phyloP scores from a whole-genome alignment of 768 basidiomycete species.

The Pisolithus tinctorius region DNA sequence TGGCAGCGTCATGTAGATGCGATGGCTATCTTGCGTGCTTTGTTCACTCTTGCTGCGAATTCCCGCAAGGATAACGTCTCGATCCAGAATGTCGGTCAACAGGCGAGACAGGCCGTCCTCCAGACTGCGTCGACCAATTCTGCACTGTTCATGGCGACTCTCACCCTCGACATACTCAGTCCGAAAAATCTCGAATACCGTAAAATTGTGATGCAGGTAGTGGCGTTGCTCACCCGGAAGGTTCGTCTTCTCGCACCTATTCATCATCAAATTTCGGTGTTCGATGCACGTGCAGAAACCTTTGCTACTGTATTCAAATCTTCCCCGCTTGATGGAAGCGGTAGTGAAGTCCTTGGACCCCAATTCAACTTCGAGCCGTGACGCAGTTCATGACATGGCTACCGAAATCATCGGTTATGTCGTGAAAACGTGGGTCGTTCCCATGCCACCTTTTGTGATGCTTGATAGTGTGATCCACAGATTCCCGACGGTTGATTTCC shows the following conservation, averaged over 20 bases:
- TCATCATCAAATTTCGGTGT: background rate
- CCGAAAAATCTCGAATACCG: slow-evolving; percentile 70
- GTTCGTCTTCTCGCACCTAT: slow-evolving; percentile 29
- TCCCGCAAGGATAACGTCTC: slow-evolving; percentile 63
- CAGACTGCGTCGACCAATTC: slow-evolving; percentile 81
- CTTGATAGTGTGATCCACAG: slow-evolving; percentile 30
- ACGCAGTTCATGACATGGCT: slow-evolving; percentile 83
- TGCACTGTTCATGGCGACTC: slow-evolving; percentile 87
- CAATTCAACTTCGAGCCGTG: slow-evolving; percentile 65
- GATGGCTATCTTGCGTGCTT: slow-evolving; percentile 76
- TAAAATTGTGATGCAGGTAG: slow-evolving; percentile 85
- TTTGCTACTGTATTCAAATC: slow-evolving; percentile 71
- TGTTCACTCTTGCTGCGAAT: slow-evolving; percentile 76
- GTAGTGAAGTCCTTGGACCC: slow-evolving; percentile 97
- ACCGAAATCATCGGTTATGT: slow-evolving; percentile 93
- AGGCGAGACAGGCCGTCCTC: slow-evolving; percentile 78
- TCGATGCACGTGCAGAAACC: slow-evolving; percentile 52
- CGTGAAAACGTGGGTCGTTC: slow-evolving; percentile 71
- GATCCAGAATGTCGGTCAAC: slow-evolving; percentile 61
- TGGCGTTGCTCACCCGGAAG: slow-evolving; percentile 91
- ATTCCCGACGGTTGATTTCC: slow-evolving; percentile 92
- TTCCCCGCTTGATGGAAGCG: slow-evolving; percentile 86
- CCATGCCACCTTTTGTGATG: background rate
- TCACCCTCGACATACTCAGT: slow-evolving; percentile 83
- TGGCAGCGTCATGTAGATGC: slow-evolving; percentile 95